Conservation (phyloP, 176 grass and related monocot genomes). For the Oryza coarctata region DNA sequence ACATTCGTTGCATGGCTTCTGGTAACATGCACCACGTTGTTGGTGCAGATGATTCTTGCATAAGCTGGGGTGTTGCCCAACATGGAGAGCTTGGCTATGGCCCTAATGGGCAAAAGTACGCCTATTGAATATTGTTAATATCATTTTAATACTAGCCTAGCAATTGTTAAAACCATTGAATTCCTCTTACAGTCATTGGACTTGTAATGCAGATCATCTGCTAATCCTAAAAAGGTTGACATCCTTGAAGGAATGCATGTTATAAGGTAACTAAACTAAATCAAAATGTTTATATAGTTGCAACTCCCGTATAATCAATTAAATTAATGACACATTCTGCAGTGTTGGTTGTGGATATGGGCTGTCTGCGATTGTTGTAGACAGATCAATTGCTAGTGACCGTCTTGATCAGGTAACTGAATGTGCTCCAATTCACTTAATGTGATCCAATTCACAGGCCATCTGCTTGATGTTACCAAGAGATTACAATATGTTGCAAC, state of each 20-base stretch:
- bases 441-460: slow-evolving; percentile 8
- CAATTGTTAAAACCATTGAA: background rate
- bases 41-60: slow-evolving; percentile 95
- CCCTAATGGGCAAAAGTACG: slow-evolving; percentile 85
- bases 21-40: slow-evolving; percentile 97
- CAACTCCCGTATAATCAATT: slow-evolving; percentile 6
- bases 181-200: background rate
- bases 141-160: slow-evolving; percentile 5
- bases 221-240: slow-evolving; percentile 99
- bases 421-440: slow-evolving; percentile 14
- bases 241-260: slow-evolving; percentile 85
- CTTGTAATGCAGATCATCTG: slow-evolving; percentile 75
- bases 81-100: slow-evolving; percentile 95
- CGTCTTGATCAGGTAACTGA: slow-evolving; percentile 68
- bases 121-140: slow-evolving; percentile 9
- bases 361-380: slow-evolving; percentile 78
- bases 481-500: background rate
- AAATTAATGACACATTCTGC: slow-evolving; percentile 39
- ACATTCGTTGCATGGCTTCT: slow-evolving; percentile 96
- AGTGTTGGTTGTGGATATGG: slow-evolving; percentile 87
- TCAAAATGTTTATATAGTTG: background rate
- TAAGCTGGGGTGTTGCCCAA: slow-evolving; percentile 80
- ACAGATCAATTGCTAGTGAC: slow-evolving; percentile 68
- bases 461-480: background rate
- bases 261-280: slow-evolving; percentile 54